phyloP scores from a whole-genome alignment of 768 basidiomycete genomes.

The Kwoniella botswanensis region DNA sequence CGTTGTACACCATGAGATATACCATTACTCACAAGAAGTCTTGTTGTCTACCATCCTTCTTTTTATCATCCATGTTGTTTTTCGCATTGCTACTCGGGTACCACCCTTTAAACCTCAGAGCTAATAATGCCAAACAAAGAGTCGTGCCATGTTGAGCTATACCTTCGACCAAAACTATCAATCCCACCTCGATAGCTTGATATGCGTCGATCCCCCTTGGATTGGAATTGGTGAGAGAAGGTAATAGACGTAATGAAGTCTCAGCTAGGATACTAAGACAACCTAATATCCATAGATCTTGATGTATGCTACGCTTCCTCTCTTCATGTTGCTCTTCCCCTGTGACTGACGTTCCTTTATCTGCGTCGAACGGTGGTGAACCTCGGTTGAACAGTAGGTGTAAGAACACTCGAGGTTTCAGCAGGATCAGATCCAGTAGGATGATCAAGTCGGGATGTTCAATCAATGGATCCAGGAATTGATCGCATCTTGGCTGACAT shows the following conservation, averaged over 20 bases:
- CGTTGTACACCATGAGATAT: not conserved
- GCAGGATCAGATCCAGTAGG: slow-evolving; percentile 57
- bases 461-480: slow-evolving; percentile 57
- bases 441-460: slow-evolving; percentile 56
- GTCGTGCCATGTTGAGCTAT: slow-evolving; percentile 40
- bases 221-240: not conserved
- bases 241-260: slow-evolving; percentile 15
- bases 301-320: not conserved
- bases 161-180: slow-evolving; percentile 27
- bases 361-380: slow-evolving; percentile 34
- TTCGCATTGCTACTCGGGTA: slow-evolving; percentile 15
- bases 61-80: not conserved
- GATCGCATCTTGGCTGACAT: slow-evolving; percentile 45
- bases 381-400: slow-evolving; percentile 57
- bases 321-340: no score
- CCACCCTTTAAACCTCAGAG: slow-evolving; percentile 35
- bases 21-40: slow-evolving; percentile 48
- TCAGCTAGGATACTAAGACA: slow-evolving; percentile 24
- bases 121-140: slow-evolving; percentile 20
- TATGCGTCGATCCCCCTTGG: not conserved
- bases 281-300: slow-evolving; percentile 8
- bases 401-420: slow-evolving; percentile 56
- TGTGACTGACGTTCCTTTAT: not conserved
- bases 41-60: slow-evolving; percentile 38
- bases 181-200: not conserved